A percentile compares a stretch with the other conserved stretches of the same genome.
Conservation (phyloP, 2,329 filamentous ascomycete genomes). For the Onygena corvina region DNA sequence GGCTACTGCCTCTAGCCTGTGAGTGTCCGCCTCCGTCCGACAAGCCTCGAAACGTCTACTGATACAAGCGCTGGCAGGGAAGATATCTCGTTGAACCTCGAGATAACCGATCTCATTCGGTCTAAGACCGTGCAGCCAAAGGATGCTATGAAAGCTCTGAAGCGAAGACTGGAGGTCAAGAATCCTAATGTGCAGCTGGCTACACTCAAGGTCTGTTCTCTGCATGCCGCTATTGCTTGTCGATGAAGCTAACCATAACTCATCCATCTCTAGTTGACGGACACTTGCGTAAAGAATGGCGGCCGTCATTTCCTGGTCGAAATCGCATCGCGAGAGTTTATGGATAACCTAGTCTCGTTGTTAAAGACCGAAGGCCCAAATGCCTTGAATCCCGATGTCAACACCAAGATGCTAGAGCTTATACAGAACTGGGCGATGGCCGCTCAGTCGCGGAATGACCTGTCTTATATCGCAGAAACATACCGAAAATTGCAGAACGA, state of each 20-base stretch:
- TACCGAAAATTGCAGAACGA: slow-evolving; percentile 73
- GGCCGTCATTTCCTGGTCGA: slow-evolving; percentile 89
- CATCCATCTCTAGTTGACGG: slow-evolving; percentile 59
- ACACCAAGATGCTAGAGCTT: slow-evolving; percentile 78
- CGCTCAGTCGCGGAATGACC: slow-evolving; percentile 69
- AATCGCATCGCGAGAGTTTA: slow-evolving; percentile 92
- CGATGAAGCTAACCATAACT: slow-evolving; percentile 9
- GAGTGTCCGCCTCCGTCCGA: slow-evolving; percentile 32
- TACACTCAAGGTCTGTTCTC: slow-evolving; percentile 61
- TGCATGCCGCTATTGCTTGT: not conserved
- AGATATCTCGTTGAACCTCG: slow-evolving; percentile 92
- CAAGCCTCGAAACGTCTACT: not conserved
- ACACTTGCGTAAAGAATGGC: slow-evolving; percentile 98
- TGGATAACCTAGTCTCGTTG: slow-evolving; percentile 89
- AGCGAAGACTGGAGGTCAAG: slow-evolving; percentile 87
- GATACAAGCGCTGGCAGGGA: slow-evolving; percentile 47
- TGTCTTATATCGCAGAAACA: slow-evolving; percentile 77
- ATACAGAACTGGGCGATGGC: slow-evolving; percentile 89
- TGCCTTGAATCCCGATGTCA: slow-evolving; percentile 73
- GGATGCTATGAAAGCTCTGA: slow-evolving; percentile 94
- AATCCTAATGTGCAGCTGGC: slow-evolving; percentile 95
- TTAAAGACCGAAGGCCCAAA: slow-evolving; percentile 64
- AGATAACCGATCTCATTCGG: slow-evolving; percentile 94
- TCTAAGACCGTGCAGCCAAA: slow-evolving; percentile 96
- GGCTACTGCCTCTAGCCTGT: slow-evolving; percentile 89